Evolutionary conservation across 2,329 filamentous ascomycete genomes (phyloP).

Genomic region (Aspergillus alliaceus): DNA sequence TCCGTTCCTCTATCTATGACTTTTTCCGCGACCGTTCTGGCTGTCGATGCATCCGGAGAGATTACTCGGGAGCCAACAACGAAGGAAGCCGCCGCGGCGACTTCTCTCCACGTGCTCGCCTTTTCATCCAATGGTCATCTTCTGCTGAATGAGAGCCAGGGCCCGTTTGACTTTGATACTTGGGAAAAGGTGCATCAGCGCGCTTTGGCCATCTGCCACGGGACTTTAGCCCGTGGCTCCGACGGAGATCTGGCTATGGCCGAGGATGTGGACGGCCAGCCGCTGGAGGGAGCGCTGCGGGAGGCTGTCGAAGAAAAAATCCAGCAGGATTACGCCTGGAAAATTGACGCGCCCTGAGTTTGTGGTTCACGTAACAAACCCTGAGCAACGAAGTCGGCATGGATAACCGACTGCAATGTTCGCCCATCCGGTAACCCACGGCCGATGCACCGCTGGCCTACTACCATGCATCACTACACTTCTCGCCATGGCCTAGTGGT

Average conservation of each 20-base stretch:
- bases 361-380: background rate
- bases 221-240: slow-evolving; percentile 35
- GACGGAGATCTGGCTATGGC: slow-evolving; percentile 47
- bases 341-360: slow-evolving; percentile 36
- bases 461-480: background rate
- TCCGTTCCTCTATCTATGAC: slow-evolving; percentile 77
- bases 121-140: slow-evolving; percentile 75
- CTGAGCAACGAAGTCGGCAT: background rate
- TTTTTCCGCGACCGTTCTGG: slow-evolving; percentile 65
- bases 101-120: slow-evolving; percentile 77
- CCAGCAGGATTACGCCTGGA: slow-evolving; percentile 39
- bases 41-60: slow-evolving; percentile 48
- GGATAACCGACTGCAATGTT: background rate
- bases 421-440: background rate
- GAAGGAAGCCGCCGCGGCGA: slow-evolving; percentile 60
- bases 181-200: slow-evolving; percentile 71
- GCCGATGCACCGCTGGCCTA: too few relatives aligned
- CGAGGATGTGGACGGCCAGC: slow-evolving; percentile 40
- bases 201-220: slow-evolving; percentile 66
- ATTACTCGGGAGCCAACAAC: slow-evolving; percentile 63
- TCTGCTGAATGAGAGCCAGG: slow-evolving; percentile 78
- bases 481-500: background rate
- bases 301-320: slow-evolving; percentile 61
- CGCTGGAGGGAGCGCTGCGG: slow-evolving; percentile 62
- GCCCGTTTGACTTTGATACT: slow-evolving; percentile 69